Base-by-base conservation (phyloP, 192 early-diverging fungal species). In the Coemansia umbellata region DNA sequence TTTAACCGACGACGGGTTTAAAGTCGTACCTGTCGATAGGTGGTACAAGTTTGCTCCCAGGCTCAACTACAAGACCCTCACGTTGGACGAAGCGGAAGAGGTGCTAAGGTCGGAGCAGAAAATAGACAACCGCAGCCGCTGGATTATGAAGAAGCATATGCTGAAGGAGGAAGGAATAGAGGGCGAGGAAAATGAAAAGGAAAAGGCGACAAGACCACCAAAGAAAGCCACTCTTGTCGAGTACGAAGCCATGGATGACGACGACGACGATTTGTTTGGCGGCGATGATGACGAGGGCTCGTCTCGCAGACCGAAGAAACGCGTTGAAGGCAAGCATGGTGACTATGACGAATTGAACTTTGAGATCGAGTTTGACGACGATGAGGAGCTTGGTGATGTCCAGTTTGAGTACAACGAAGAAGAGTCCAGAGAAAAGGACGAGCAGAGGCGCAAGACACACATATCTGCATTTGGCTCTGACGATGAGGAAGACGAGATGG, bases 1-100 rank as follows among this genome's bases (percentile, higher is more conserved):
- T 18, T 76, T 87, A 33, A 77, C 84, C 0, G 86, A 85, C 9
- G 81, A 91, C 47, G 85, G 87, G 0, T 88, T 91, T 57, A 85
- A 82, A 53, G 87, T 91, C 1, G 83, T 89, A 11, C 84, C 83
- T 15, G 82, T 84, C 0, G 79, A 85, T 49, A 69, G 82, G 28
- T 89, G 87, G 85, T 91, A 89, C 66, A 85, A 85, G 52, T 91
- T 91, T 40, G 68, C 76, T n/a, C 75, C 82, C 26, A 84, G 84
- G 53, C 74, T 85, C 28, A 79, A 78, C 33, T 85, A 85, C 50
- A 62, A 77, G 21, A 82, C 82, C 0, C 60, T 89, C 43, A 82
- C 86, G 0, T 43, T 85, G 23, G 87, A 91, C 37, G 86, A 91
- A 71, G 89, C 87, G 1, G 89, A 91, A 50, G 84, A 88, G 55